Conservation (phyloP, 148 eudicot genomes). For the Fallopia convolvulus region DNA sequence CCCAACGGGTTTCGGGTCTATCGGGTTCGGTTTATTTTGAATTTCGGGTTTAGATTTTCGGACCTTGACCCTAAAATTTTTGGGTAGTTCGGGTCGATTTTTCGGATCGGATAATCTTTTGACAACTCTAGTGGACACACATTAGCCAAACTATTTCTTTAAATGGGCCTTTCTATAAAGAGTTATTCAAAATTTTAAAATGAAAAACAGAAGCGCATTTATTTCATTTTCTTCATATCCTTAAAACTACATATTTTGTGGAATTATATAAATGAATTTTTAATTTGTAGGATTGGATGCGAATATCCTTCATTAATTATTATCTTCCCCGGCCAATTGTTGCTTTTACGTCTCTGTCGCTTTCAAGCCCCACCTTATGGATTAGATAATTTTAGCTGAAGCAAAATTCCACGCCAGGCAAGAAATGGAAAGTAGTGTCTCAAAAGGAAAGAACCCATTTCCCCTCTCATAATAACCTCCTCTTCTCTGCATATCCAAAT, state of each 20-base stretch:
- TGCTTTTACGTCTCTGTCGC: conserved; percentile 7
- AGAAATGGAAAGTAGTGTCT: background rate
- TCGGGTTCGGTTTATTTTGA: too few species aligned
- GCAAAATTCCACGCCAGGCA: background rate
- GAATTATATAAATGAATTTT: background rate
- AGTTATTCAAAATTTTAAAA: too few species aligned
- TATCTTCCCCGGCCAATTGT: conserved; percentile 5
- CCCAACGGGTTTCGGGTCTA: too few species aligned
- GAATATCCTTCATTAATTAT: background rate
- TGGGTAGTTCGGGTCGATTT: too few species aligned
- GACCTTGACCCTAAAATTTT: too few species aligned
- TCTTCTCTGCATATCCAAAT: background rate
- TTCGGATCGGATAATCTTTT: too few species aligned
- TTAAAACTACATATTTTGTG: background rate
- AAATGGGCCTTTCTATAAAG: too few species aligned
- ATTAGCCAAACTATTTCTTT: too few species aligned
- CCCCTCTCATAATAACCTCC: background rate
- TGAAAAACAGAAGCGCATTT: background rate
- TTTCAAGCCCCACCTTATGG: background rate
- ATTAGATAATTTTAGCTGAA: background rate
- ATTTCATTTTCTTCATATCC: background rate
- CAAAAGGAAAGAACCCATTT: conserved; percentile 2
- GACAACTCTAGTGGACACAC: too few species aligned
- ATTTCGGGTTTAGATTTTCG: too few species aligned
- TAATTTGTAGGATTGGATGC: background rate